Evolutionary conservation across 2,329 filamentous ascomycete genomes (phyloP).

Genomic region (Diaporthe amygdali): DNA sequence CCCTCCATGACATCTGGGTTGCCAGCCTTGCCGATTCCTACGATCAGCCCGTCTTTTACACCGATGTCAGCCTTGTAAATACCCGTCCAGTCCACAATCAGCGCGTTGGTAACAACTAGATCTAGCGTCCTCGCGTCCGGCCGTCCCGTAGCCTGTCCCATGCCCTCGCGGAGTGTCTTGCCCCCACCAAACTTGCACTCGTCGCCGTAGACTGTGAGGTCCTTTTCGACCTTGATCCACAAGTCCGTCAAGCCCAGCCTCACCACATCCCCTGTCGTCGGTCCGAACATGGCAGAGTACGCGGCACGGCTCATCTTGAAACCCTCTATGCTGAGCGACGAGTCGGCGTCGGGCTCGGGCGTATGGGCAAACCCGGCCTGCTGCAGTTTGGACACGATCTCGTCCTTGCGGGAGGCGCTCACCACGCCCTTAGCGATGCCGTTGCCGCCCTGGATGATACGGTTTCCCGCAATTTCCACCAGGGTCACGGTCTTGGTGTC

Average conservation of each 20-base stretch:
- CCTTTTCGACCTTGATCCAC: slow-evolving; percentile 89
- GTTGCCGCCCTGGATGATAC: slow-evolving; percentile 85
- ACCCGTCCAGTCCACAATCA: slow-evolving; percentile 89
- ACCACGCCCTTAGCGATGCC: slow-evolving; percentile 75
- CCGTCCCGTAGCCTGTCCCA: slow-evolving; percentile 88
- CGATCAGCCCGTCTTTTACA: slow-evolving; percentile 85
- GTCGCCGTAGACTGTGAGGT: slow-evolving; percentile 84
- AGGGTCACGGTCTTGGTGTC: slow-evolving; percentile 89
- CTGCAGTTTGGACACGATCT: slow-evolving; percentile 71
- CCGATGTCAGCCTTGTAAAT: slow-evolving; percentile 98
- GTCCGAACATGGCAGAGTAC: slow-evolving; percentile 90
- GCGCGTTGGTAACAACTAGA: slow-evolving; percentile 85
- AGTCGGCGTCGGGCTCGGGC: slow-evolving; percentile 64
- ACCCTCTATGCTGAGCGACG: slow-evolving; percentile 61
- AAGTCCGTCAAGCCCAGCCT: slow-evolving; percentile 83
- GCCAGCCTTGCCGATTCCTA: slow-evolving; percentile 90
- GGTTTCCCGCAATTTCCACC: slow-evolving; percentile 84
- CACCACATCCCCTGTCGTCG: slow-evolving; percentile 86
- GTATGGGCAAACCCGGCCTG: slow-evolving; percentile 79
- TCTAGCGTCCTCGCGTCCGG: slow-evolving; percentile 77
- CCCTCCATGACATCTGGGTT: slow-evolving; percentile 98
- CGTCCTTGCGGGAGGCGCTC: slow-evolving; percentile 64
- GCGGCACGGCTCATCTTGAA: slow-evolving; percentile 77
- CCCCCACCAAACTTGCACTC: slow-evolving; percentile 96
- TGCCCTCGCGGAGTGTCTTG: slow-evolving; percentile 91